Conservation (phyloP, 2,329 filamentous ascomycete genomes). For the Penicillium sp. region DNA sequence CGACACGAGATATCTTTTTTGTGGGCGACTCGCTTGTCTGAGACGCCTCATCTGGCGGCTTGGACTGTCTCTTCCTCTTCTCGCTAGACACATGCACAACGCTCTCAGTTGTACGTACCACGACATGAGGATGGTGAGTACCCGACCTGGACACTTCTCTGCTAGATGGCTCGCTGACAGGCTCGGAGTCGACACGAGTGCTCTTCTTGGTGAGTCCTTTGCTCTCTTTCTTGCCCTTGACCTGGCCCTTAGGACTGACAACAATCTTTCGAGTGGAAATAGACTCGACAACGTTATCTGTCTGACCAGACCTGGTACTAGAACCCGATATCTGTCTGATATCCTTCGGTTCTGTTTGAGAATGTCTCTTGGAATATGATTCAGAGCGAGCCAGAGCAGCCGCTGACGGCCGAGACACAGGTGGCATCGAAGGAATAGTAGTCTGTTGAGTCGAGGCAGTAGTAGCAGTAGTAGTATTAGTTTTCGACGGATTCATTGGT, state of each 20-base stretch:
- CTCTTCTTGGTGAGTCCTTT: constrained; percentile 17
- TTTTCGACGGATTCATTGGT: constrained; percentile 34
- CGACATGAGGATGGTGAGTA: constrained; percentile 17
- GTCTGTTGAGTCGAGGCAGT: constrained; percentile 31
- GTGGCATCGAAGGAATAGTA: constrained; percentile 23
- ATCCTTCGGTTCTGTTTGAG: constrained; percentile 9
- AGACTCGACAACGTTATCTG: constrained; percentile 18
- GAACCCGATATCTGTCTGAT: constrained; percentile 30
- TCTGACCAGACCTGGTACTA: constrained; percentile 24
- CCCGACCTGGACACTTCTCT: constrained; percentile 18
- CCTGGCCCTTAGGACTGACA: constrained; percentile 28
- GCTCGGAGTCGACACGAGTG: constrained; percentile 21
- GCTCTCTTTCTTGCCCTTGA: constrained; percentile 33
- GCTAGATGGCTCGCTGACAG: constrained; percentile 15
- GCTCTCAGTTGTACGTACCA: constrained; percentile 19
- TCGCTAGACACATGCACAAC: constrained; percentile 19
- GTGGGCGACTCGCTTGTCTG: constrained; percentile 20
- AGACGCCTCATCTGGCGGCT: constrained; percentile 17
- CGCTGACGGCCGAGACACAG: constrained; percentile 24
- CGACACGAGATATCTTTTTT: constrained; percentile 20
- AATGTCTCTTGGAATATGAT: constrained; percentile 21
- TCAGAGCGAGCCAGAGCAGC: constrained; percentile 26
- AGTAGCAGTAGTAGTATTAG: constrained; percentile 23
- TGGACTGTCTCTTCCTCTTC: constrained; percentile 22
- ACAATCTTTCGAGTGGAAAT: constrained; percentile 22